Evolutionary conservation across 352 stramenopile species (phyloP).

Genomic region (Bremia lactucae): DNA sequence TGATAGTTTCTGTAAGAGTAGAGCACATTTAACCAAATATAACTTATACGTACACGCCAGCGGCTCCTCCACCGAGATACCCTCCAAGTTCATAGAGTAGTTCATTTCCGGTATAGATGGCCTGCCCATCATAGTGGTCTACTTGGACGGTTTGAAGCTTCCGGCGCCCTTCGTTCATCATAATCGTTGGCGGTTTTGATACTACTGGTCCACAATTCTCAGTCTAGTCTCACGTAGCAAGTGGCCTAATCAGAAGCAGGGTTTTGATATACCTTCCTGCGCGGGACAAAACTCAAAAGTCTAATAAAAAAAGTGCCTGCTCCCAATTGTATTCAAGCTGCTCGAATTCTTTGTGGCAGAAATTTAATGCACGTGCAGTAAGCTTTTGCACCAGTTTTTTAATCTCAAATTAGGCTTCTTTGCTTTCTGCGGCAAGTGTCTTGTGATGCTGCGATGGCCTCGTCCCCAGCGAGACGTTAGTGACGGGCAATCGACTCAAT

Average conservation of each 20-base stretch:
- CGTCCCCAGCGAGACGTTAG: conserved; percentile 16
- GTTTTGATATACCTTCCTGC: too few species aligned
- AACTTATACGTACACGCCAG: conserved; percentile 66
- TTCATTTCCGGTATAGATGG: conserved; percentile 67
- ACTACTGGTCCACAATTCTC: conserved; percentile 1
- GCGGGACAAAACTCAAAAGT: too few species aligned
- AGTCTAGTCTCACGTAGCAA: too few species aligned
- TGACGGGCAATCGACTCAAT: conserved; percentile 23
- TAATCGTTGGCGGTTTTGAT: conserved; percentile 7
- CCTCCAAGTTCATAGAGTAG: conserved; percentile 87
- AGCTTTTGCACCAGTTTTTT: too few species aligned
- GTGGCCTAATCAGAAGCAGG: conserved; percentile 16
- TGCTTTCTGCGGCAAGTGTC: too few species aligned
- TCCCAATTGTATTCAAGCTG: too few species aligned
- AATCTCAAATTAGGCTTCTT: too few species aligned
- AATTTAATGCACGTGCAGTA: too few species aligned
- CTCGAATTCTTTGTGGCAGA: too few species aligned
- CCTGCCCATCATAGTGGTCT: conserved; percentile 79
- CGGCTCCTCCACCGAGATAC: conserved; percentile 87
- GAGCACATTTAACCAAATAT: background rate
- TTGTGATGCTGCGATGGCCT: conserved; percentile 14
- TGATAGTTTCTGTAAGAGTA: too few species aligned
- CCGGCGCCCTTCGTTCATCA: conserved; percentile 61
- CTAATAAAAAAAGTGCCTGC: too few species aligned
- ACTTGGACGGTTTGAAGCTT: conserved; percentile 63